phyloP scores from a whole-genome alignment of 2,329 filamentous ascomycete species.

The Ophiosphaerella korrae region DNA sequence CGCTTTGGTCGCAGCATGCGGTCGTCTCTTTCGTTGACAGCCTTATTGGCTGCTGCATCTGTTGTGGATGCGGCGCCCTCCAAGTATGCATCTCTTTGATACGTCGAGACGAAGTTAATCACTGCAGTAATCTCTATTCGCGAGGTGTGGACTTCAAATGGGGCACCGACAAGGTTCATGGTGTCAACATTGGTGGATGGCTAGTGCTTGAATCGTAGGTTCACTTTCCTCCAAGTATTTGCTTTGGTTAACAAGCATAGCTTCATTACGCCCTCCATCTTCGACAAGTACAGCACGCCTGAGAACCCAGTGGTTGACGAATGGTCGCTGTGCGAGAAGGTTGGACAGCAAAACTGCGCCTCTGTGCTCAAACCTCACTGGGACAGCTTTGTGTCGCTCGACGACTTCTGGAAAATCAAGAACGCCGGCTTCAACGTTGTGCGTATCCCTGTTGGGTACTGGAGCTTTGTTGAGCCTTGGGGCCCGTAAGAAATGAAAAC shows the following conservation, averaged over 20 bases:
- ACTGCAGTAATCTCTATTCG: conserved; percentile 6
- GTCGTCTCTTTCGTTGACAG: conserved; percentile 6
- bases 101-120: conserved; percentile 1
- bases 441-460: conserved; percentile 64
- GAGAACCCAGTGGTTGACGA: conserved; percentile 53
- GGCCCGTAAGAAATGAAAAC: neutral
- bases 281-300: conserved; percentile 43
- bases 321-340: conserved; percentile 55
- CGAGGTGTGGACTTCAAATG: conserved; percentile 45
- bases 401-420: conserved; percentile 62
- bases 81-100: conserved; percentile 11
- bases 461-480: conserved; percentile 52
- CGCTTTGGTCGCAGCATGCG: conserved; percentile 13
- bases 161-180: conserved; percentile 50
- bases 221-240: neutral
- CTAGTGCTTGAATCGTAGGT: conserved; percentile 40
- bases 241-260: conserved; percentile 17
- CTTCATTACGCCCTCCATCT: conserved; percentile 64
- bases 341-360: conserved; percentile 53
- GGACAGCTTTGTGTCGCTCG: conserved; percentile 56
- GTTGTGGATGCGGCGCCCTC: conserved; percentile 23
- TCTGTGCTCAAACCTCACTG: conserved; percentile 56
- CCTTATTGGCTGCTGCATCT: conserved; percentile 13
- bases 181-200: conserved; percentile 45
- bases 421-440: conserved; percentile 64